Base-by-base conservation (phyloP, 306 rosid genomes). In the Castanea crenata region DNA sequence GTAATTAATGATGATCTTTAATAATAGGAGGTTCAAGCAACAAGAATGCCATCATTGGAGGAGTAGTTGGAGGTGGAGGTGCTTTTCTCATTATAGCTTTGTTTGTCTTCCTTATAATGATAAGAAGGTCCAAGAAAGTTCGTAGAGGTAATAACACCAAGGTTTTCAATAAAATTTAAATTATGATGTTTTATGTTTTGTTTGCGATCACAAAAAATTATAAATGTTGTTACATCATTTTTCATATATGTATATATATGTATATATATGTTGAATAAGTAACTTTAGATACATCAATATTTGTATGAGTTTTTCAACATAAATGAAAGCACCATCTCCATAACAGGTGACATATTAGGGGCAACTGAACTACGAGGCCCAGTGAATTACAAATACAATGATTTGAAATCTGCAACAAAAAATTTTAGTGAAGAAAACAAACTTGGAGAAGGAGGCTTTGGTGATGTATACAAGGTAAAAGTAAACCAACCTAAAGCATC, bases 361-460 rank as follows among this genome's bases (percentile, higher is more conserved):
- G 90, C 91, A 51, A 89, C 92, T 4, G 93, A 88, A 35, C 79
- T 91, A 80, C 88, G 70, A 82, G 97, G 93, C 58, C 92, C 92
- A 10, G 83, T 88, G 55, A 76, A 31, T 68, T 91, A 83, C n/a
- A 83, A 74, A 8, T 85, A 86, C 29, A 89, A 85, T 23, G 97
- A 86, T 77, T 78, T 91, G 84, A 91, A 88, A 74, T 52, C 75
- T 4, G 97, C 97, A 71, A 89, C 97, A 4, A 81, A 82, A 4
- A 86, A 88, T 35, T 91, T 89, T 51, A 85, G 86, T 46, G 86
- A 71, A 6, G 90, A 88, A 78, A 89, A 85, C 55, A 91, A 91
- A 73, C 83, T 91, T 13, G 97, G 97, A 74, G 93, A 86, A 80
- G 97, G 97, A 67, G 97, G 93, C 32, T 91, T 91, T 63, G 93